Conservation (phyloP, 2,329 filamentous ascomycete species). For the Alternaria sp. region DNA sequence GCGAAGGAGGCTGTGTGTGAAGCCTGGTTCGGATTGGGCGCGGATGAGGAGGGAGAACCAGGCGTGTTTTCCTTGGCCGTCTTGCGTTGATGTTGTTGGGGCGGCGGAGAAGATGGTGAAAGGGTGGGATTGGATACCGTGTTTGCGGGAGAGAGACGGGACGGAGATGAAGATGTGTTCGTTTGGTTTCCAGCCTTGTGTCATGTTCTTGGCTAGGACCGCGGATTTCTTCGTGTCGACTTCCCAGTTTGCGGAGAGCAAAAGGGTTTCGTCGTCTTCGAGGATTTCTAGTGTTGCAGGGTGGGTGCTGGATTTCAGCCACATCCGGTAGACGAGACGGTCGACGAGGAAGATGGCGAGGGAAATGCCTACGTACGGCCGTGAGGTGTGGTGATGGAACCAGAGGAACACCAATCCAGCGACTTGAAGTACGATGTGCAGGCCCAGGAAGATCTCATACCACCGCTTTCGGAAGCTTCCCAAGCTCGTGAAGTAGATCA, state of each 20-base stretch:
- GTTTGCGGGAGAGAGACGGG: constrained; percentile 59
- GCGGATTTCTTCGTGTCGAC: constrained; percentile 20
- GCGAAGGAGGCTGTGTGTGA: constrained; percentile 62
- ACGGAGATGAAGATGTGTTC: constrained; percentile 70
- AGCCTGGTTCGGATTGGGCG: constrained; percentile 59
- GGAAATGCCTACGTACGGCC: constrained; percentile 61
- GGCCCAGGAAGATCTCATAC: constrained; percentile 68
- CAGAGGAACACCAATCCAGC: constrained; percentile 63
- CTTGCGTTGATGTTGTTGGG: constrained; percentile 36
- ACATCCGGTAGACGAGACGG: constrained; percentile 62
- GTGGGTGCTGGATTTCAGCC: constrained; percentile 58
- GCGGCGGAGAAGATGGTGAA: constrained; percentile 71
- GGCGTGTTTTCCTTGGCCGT: constrained; percentile 49
- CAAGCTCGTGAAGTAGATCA: constrained; percentile 68
- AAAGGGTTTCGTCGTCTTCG: constrained; percentile 63
- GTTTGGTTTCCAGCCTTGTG: constrained; percentile 64
- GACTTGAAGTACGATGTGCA: constrained; percentile 64
- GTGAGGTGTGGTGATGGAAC: constrained; percentile 62
- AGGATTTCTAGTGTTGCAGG: constrained; percentile 60
- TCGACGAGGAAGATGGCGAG: constrained; percentile 65
- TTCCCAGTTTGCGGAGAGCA: constrained; percentile 56
- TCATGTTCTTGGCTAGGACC: constrained; percentile 45
- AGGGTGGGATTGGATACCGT: constrained; percentile 67
- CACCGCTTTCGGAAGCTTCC: constrained; percentile 64
- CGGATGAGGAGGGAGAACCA: constrained; percentile 66